Conservation (phyloP, 768 basidiomycete species). For the Mycena rosella region DNA sequence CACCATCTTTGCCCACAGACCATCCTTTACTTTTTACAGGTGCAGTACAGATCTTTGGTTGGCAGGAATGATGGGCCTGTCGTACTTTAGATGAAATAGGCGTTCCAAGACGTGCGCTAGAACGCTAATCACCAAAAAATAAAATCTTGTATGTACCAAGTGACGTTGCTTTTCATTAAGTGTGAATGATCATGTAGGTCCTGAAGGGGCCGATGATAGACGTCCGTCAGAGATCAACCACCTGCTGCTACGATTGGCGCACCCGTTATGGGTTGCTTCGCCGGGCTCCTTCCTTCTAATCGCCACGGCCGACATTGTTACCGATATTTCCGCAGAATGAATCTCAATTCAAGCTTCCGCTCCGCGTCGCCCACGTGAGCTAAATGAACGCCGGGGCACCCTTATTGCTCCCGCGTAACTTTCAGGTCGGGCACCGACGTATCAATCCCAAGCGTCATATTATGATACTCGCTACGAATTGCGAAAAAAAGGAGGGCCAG, state of each 20-base stretch:
- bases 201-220: slow-evolving; percentile 19
- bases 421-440: slow-evolving; percentile 7
- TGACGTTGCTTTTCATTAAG: slow-evolving; percentile 33
- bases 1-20: slow-evolving; percentile 9
- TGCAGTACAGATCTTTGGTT: slow-evolving; percentile 19
- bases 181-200: slow-evolving; percentile 10
- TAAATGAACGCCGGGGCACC: slow-evolving; percentile 25
- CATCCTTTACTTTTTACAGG: neutral
- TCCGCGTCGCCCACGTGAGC: slow-evolving; percentile 6
- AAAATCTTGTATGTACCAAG: slow-evolving; percentile 8
- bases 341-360: neutral
- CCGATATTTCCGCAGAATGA: slow-evolving; percentile 21
- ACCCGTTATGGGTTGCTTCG: slow-evolving; percentile 3
- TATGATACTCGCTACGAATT: slow-evolving; percentile 11
- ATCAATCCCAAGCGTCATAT: slow-evolving; percentile 14
- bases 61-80: slow-evolving; percentile 31
- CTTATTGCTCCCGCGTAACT: slow-evolving; percentile 27
- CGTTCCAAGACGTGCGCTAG: slow-evolving; percentile 6
- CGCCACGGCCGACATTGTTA: slow-evolving; percentile 1
- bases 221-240: neutral
- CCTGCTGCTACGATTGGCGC: slow-evolving; percentile 18
- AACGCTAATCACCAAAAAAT: slow-evolving; percentile 44
- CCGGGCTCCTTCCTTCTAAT: slow-evolving; percentile 12
- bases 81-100: slow-evolving; percentile 12
- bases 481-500: slow-evolving; percentile 9